Percentiles rank a stretch among this genome's conserved stretches.
phyloP scores from a whole-genome alignment of 306 rosid species.

The Arachis hypogaea region DNA sequence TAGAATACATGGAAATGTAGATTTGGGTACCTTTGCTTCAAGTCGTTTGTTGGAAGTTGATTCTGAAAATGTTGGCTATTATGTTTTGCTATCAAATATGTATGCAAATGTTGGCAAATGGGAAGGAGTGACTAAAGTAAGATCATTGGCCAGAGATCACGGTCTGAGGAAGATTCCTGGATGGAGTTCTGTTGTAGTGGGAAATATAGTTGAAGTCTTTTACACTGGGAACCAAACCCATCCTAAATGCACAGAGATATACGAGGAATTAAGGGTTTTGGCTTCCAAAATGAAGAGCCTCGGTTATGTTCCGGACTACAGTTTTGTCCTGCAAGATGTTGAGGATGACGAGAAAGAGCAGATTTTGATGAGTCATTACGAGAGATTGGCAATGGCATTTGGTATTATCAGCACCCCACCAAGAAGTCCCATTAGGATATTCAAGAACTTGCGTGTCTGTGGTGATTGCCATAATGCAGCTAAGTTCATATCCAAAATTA shows the following conservation, averaged over 20 bases:
- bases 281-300: conserved; percentile 48
- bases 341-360: conserved; percentile 60
- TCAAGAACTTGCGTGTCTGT: conserved; percentile 49
- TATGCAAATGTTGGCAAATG: conserved; percentile 57
- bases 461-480: conserved; percentile 51
- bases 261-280: conserved; percentile 46
- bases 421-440: conserved; percentile 45
- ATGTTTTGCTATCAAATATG: conserved; percentile 56
- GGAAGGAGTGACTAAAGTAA: conserved; percentile 47
- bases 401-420: conserved; percentile 56
- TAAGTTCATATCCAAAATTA: conserved; percentile 44
- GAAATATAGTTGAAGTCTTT: conserved; percentile 52
- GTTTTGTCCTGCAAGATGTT: conserved; percentile 57
- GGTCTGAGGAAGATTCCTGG: conserved; percentile 50
- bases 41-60: conserved; percentile 49
- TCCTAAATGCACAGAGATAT: conserved; percentile 46
- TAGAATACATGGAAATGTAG: conserved; percentile 51
- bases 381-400: conserved; percentile 57
- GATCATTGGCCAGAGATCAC: conserved; percentile 45
- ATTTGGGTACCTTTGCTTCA: conserved; percentile 45
- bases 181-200: conserved; percentile 52
- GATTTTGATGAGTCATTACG: conserved; percentile 52
- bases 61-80: conserved; percentile 55
- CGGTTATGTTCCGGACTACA: conserved; percentile 57
- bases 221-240: conserved; percentile 57